phyloP scores from a whole-genome alignment of 768 basidiomycete species.

The Pleurotus ostreatus region DNA sequence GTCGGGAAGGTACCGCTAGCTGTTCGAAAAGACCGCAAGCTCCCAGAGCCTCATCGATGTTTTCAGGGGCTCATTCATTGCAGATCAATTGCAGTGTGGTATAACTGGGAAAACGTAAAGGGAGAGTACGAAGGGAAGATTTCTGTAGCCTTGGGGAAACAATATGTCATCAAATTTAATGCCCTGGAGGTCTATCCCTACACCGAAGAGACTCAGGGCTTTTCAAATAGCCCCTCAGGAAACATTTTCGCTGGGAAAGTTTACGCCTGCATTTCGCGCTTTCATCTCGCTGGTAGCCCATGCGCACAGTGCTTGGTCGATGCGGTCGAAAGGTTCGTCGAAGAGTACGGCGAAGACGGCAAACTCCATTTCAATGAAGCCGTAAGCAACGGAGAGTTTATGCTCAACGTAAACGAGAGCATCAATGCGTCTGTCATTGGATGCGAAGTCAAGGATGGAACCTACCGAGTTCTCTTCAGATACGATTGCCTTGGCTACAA shows the following conservation, averaged over 20 bases:
- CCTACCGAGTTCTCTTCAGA: slow-evolving; percentile 35
- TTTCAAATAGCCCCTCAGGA: slow-evolving; percentile 19
- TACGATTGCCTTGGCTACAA: slow-evolving; percentile 28
- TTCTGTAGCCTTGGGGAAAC: slow-evolving; percentile 22
- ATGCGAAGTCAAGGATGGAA: slow-evolving; percentile 33
- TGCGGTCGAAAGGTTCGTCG: slow-evolving; percentile 24
- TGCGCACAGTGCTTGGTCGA: slow-evolving; percentile 28
- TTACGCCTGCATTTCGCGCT: not conserved
- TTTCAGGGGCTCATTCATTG: not conserved
- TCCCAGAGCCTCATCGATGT: not conserved
- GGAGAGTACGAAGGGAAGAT: slow-evolving; percentile 29
- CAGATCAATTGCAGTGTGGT: slow-evolving; percentile 30
- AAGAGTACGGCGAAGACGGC: slow-evolving; percentile 30
- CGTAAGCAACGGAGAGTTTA: slow-evolving; percentile 29
- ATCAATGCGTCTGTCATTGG: slow-evolving; percentile 24
- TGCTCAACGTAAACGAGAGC: slow-evolving; percentile 27
- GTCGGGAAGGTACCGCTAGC: slow-evolving; percentile 32
- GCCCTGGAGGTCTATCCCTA: slow-evolving; percentile 33
- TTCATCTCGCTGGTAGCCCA: not conserved
- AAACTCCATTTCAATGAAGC: slow-evolving; percentile 34
- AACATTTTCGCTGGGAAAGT: slow-evolving; percentile 21
- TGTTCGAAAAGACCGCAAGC: slow-evolving; percentile 33
- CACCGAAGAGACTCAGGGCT: slow-evolving; percentile 13
- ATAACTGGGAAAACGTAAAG: slow-evolving; percentile 32
- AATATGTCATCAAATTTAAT: slow-evolving; percentile 30